A percentile compares a stretch with the other conserved stretches of the same genome.
Conservation (phyloP, 2,329 filamentous ascomycete species). For the Berkeleyomyces basicola region DNA sequence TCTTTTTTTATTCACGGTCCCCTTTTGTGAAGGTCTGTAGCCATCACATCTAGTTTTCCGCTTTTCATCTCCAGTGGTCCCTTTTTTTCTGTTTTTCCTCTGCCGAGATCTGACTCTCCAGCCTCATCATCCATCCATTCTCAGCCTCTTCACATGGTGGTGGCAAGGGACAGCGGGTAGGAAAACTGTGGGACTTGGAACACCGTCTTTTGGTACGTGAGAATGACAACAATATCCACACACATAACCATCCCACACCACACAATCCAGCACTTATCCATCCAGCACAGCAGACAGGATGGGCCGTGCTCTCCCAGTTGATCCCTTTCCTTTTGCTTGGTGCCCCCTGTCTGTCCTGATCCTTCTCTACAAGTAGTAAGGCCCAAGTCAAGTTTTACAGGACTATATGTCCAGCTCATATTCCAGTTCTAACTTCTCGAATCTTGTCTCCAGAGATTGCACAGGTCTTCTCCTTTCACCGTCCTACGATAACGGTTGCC, state of each 20-base stretch:
- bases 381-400: conserved; percentile 3
- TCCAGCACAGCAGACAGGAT: background rate
- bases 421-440: conserved; percentile 12
- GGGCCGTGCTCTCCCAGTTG: background rate
- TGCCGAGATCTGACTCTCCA: background rate
- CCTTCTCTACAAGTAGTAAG: conserved; percentile 6
- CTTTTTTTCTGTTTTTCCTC: background rate
- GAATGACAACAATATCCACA: background rate
- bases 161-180: background rate
- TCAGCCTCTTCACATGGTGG: background rate
- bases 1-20: background rate
- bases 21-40: background rate
- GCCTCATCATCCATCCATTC: background rate
- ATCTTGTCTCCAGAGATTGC: background rate
- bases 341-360: conserved; percentile 8
- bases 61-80: background rate
- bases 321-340: conserved; percentile 8
- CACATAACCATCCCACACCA: too few species aligned
- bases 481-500: background rate
- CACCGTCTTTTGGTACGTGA: background rate
- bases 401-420: conserved; percentile 11
- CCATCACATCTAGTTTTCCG: background rate
- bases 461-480: background rate
- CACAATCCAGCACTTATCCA: background rate
- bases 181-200: background rate